phyloP scores from a whole-genome alignment of 495 filamentous ascomycete species.

The Lophiostoma macrostomum region DNA sequence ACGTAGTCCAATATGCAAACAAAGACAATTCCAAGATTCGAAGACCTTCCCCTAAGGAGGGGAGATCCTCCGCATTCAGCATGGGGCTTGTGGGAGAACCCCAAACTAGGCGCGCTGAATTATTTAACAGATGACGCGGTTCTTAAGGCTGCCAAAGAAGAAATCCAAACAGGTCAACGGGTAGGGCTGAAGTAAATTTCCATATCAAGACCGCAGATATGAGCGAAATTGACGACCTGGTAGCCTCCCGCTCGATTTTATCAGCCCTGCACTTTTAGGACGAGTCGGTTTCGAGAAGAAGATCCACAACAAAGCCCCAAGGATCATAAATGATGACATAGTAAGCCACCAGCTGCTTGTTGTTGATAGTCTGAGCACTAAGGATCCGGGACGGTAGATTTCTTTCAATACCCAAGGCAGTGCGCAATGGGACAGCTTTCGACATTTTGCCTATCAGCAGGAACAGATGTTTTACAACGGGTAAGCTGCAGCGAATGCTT shows the following conservation, averaged over 20 bases:
- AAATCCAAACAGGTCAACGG: neutral
- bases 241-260: neutral
- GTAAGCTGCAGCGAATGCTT: too few relatives aligned
- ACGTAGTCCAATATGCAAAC: too few relatives aligned
- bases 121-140: neutral
- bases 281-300: neutral
- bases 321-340: neutral
- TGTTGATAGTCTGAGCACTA: too few relatives aligned
- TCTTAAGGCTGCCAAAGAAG: neutral
- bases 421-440: slow-evolving; percentile 55
- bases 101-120: neutral
- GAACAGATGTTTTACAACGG: slow-evolving; percentile 59
- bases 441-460: slow-evolving; percentile 46
- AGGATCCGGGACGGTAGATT: too few relatives aligned
- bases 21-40: neutral
- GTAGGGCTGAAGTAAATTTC: neutral
- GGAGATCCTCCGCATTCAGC: neutral
- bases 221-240: too few relatives aligned
- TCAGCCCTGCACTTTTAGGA: neutral
- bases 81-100: neutral
- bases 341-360: too few relatives aligned
- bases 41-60: neutral
- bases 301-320: neutral
- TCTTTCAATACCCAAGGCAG: slow-evolving; percentile 59
- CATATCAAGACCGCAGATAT: too few relatives aligned